These are phyloP conservation scores for Exophiala xenobiotica DNA, from an alignment of 2,329 filamentous ascomycete genomes.

Conservation along the genomic window DNA sequence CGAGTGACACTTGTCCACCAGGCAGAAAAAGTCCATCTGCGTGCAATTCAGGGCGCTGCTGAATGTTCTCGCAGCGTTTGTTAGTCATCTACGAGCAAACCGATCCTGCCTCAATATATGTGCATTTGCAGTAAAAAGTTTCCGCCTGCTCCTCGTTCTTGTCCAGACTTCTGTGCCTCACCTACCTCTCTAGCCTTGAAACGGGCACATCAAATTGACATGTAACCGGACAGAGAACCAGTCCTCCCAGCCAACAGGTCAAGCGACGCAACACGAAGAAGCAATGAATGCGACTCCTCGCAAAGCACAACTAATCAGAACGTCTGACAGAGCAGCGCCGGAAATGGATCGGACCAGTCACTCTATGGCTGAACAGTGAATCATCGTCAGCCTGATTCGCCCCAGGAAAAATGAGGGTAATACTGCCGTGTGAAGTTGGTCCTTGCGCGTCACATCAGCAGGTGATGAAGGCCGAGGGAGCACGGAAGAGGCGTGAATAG, in stretches of 20 bases:
- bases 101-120: not conserved
- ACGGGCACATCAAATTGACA: not conserved
- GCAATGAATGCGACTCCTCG: constrained; percentile 2
- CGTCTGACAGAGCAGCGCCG: constrained; percentile 3
- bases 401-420: constrained; percentile 6
- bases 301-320: constrained; percentile 20
- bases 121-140: too few species aligned
- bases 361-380: constrained; percentile 11
- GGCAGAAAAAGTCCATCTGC: not conserved
- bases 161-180: not conserved
- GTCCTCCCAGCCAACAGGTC: not conserved
- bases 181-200: not conserved
- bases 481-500: not conserved
- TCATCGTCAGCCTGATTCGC: constrained; percentile 27
- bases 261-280: constrained; percentile 14
- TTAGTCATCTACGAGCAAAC: too few species aligned
- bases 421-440: constrained; percentile 1
- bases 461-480: not conserved
- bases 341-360: constrained; percentile 15
- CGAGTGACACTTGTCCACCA: not conserved
- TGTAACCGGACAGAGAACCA: not conserved
- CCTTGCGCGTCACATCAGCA: constrained; percentile 2
- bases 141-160: not conserved
- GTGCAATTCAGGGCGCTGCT: not conserved
- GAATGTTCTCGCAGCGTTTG: too few species aligned